Evolutionary conservation across 495 filamentous ascomycete species (phyloP).

Genomic region (Podospora pseudoanserina): DNA sequence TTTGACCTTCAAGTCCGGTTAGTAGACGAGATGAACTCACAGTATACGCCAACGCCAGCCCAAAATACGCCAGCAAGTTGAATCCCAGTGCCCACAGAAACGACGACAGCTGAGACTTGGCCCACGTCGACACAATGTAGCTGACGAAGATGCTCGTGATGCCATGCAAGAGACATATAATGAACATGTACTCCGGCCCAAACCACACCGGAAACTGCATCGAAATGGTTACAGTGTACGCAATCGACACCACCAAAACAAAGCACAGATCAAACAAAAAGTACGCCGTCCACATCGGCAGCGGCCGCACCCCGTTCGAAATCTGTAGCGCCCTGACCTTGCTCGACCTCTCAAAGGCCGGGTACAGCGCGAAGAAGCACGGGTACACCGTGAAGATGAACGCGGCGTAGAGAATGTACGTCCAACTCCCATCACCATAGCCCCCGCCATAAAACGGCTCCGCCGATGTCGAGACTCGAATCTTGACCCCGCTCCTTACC

Average conservation of each 20-base stretch:
- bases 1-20: neutral
- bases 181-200: constrained; percentile 64
- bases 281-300: constrained; percentile 74
- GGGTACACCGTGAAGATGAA: constrained; percentile 70
- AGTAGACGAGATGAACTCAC: constrained; percentile 1
- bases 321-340: constrained; percentile 77
- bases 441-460: neutral
- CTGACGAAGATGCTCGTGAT: constrained; percentile 60
- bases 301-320: constrained; percentile 68
- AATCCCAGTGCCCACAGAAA: constrained; percentile 58
- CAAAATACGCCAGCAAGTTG: constrained; percentile 46
- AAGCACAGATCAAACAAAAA: constrained; percentile 68
- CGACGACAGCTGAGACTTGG: constrained; percentile 32
- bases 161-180: constrained; percentile 71
- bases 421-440: constrained; percentile 24
- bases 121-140: constrained; percentile 65
- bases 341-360: constrained; percentile 65
- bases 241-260: constrained; percentile 57
- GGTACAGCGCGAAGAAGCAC: constrained; percentile 79
- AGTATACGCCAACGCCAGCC: constrained; percentile 14
- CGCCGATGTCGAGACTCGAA: neutral
- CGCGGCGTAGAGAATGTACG: constrained; percentile 71
- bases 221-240: constrained; percentile 59
- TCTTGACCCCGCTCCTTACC: neutral
- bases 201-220: constrained; percentile 58